Percentiles rank a stretch among this genome's conserved stretches.
phyloP scores from a whole-genome alignment of 306 rosid species.

The Sechiopsis laciniata region DNA sequence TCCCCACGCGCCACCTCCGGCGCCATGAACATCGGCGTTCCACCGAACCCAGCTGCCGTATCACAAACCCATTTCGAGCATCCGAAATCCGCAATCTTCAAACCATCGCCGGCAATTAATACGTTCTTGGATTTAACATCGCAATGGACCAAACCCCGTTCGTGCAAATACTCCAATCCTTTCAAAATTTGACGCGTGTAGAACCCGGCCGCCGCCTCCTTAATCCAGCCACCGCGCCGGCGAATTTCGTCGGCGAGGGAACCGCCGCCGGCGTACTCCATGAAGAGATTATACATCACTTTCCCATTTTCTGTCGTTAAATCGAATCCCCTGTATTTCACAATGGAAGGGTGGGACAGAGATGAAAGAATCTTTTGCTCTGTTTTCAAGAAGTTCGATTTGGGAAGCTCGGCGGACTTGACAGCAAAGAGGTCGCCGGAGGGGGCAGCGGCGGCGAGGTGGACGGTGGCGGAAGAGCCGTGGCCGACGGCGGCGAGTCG shows the following conservation, averaged over 20 bases:
- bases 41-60: constrained; percentile 28
- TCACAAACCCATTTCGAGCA: constrained; percentile 45
- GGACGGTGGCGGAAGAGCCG: constrained; percentile 78
- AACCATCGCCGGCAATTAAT: constrained; percentile 49
- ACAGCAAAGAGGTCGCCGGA: constrained; percentile 46
- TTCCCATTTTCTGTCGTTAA: constrained; percentile 44
- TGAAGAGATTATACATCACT: constrained; percentile 55
- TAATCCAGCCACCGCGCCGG: constrained; percentile 32
- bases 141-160: constrained; percentile 68
- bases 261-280: constrained; percentile 64
- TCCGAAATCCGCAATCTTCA: constrained; percentile 77
- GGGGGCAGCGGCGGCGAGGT: constrained; percentile 35
- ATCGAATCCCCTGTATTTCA: constrained; percentile 56
- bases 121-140: constrained; percentile 76
- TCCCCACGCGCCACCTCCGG: constrained; percentile 90
- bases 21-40: constrained; percentile 86
- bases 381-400: constrained; percentile 41
- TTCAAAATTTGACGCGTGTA: constrained; percentile 42
- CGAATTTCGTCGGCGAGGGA: constrained; percentile 32
- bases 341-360: constrained; percentile 46
- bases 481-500: constrained; percentile 64
- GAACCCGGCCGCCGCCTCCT: constrained; percentile 29
- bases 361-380: constrained; percentile 61
- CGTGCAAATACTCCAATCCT: constrained; percentile 71
- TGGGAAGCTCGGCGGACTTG: constrained; percentile 55